Percentiles rank a stretch among this genome's conserved stretches.
These are phyloP conservation scores for Combretum micranthum DNA, from an alignment of 345 rosid genomes.

Conservation along the genomic window DNA sequence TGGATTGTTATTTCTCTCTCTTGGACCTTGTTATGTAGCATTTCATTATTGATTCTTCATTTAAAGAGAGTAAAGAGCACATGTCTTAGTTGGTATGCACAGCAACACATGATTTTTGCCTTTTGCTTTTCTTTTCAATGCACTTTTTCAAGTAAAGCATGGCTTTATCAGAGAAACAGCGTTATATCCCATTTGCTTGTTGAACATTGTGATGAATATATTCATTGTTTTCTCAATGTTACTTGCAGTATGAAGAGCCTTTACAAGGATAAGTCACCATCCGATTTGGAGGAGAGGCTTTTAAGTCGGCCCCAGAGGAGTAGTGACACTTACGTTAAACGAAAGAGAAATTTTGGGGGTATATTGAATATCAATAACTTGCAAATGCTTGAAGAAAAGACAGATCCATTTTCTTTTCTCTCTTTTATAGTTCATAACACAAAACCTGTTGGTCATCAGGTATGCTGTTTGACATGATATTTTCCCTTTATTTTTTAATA, in stretches of 20 bases:
- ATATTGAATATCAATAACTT: conserved; percentile 66
- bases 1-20: too few relatives aligned
- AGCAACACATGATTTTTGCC: too few relatives aligned
- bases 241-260: conserved; percentile 32
- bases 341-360: conserved; percentile 51
- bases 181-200: too few relatives aligned
- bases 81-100: too few relatives aligned
- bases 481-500: too few relatives aligned
- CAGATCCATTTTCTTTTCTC: conserved; percentile 76
- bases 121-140: too few relatives aligned
- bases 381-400: conserved; percentile 74
- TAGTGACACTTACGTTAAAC: conserved; percentile 37
- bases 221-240: conserved; percentile 7
- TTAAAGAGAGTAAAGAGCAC: too few relatives aligned
- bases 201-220: not conserved
- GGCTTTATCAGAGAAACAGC: too few relatives aligned
- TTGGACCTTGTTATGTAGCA: too few relatives aligned
- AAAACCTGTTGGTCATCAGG: conserved; percentile 99
- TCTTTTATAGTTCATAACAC: conserved; percentile 89
- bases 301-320: conserved; percentile 35
- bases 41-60: too few relatives aligned
- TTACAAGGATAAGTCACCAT: conserved; percentile 28
- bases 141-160: too few relatives aligned
- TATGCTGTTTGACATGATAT: conserved; percentile 11
- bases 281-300: conserved; percentile 36